phyloP scores from a whole-genome alignment of 2,329 filamentous ascomycete species.

The Fusarium coicis region DNA sequence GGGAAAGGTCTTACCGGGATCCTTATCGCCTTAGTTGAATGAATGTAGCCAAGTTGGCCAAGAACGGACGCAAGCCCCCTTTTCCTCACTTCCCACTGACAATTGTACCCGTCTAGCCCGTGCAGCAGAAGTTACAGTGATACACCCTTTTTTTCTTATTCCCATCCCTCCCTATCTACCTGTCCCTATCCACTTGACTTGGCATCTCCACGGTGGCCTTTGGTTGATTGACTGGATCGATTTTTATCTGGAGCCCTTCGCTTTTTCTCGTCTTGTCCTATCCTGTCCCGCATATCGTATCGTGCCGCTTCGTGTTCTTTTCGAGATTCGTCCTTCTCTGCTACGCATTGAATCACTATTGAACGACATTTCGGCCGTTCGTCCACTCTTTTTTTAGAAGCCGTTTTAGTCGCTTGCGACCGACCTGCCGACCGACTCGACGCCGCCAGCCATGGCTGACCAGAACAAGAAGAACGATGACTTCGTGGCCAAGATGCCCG shows the following conservation, averaged over 20 bases:
- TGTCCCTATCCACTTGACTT: conserved; percentile 26
- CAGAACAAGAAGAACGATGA: conserved; percentile 40
- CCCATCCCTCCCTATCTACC: not conserved
- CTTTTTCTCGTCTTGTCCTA: conserved; percentile 3
- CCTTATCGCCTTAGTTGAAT: conserved; percentile 20
- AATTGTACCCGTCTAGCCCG: not conserved
- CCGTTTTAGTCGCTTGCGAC: conserved; percentile 7
- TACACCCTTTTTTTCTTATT: conserved; percentile 11
- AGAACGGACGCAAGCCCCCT: conserved; percentile 20
- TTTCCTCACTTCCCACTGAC: conserved; percentile 9
- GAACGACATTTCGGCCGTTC: conserved; percentile 39
- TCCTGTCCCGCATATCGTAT: conserved; percentile 5
- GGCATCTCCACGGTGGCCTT: conserved; percentile 28
- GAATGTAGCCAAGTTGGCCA: conserved; percentile 23
- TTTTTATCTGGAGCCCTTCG: conserved; percentile 20
- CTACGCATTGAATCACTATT: conserved; percentile 7
- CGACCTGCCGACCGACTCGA: conserved; percentile 8
- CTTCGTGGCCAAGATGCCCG: conserved; percentile 35
- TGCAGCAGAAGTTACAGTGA: conserved; percentile 4
- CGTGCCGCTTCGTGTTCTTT: conserved; percentile 4
- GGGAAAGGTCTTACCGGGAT: conserved; percentile 7
- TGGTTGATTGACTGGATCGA: conserved; percentile 29
- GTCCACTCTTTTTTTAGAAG: conserved; percentile 36
- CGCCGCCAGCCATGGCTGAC: conserved; percentile 28
- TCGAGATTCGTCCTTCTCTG: conserved; percentile 15